These are phyloP conservation scores for Nakazawaea pomicola DNA, from an alignment of 805 yeast genomes.

Conservation along the genomic window DNA sequence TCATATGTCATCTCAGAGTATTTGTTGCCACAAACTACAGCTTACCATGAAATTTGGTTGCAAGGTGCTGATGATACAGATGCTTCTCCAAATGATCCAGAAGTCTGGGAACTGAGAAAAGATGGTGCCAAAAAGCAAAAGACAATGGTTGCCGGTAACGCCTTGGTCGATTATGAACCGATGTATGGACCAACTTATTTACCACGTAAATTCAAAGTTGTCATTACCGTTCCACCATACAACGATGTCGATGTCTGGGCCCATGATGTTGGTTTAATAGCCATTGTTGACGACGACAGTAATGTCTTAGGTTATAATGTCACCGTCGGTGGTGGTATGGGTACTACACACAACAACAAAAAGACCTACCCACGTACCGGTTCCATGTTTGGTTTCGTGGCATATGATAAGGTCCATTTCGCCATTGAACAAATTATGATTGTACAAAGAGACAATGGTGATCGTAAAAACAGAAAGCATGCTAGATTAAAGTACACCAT, in stretches of 20 bases:
- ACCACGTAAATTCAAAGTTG: constrained; percentile 94
- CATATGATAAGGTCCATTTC: constrained; percentile 59
- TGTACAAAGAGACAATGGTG: constrained; percentile 93
- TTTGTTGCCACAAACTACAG: constrained; percentile 85
- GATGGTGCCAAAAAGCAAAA: constrained; percentile 79
- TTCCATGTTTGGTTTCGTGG: constrained; percentile 73
- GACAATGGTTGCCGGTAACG: constrained; percentile 80
- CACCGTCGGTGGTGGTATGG: constrained; percentile 98
- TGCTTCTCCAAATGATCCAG: constrained; percentile 54
- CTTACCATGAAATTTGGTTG: constrained; percentile 96
- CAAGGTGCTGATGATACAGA: constrained; percentile 78
- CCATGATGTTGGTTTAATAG: constrained; percentile 88
- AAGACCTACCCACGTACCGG: constrained; percentile 97
- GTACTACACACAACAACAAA: constrained; percentile 92
- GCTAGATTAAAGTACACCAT: constrained; percentile 96
- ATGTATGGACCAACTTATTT: constrained; percentile 79
- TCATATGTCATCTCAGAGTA: constrained; percentile 72
- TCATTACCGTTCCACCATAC: constrained; percentile 91
- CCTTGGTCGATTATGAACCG: constrained; percentile 82
- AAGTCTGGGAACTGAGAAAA: constrained; percentile 57
- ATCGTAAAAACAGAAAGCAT: constrained; percentile 93
- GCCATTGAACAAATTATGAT: constrained; percentile 91
- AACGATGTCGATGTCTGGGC: constrained; percentile 97
- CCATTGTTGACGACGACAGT: constrained; percentile 66
- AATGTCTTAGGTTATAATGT: constrained; percentile 78